Percentiles rank a stretch among this genome's conserved stretches.
phyloP scores from a whole-genome alignment of 2,329 filamentous ascomycete species.

The Phoma herbarum region DNA sequence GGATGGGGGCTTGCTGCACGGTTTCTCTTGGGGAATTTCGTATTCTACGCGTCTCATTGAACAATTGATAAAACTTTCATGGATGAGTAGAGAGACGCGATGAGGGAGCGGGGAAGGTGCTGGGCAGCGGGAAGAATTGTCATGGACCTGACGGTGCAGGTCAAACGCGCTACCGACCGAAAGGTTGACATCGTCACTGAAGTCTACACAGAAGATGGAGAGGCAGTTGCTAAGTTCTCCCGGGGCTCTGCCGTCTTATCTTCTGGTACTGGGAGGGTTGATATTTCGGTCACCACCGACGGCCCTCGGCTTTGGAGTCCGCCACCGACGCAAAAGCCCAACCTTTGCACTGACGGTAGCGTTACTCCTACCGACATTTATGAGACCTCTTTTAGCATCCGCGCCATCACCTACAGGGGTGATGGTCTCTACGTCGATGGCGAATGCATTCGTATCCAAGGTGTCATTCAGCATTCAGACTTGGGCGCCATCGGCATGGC shows the following conservation, averaged over 20 bases:
- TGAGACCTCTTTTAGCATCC: not conserved
- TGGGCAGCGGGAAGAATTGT: too few species aligned
- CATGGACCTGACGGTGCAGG: not conserved
- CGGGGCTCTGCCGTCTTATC: not conserved
- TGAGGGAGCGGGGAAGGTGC: too few species aligned
- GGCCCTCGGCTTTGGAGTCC: not conserved
- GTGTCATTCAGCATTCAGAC: slow-evolving; percentile 62
- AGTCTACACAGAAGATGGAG: not conserved
- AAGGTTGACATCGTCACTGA: not conserved
- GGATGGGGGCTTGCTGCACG: too few species aligned
- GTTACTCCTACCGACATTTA: not conserved
- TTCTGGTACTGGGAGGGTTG: not conserved
- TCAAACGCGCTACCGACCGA: not conserved
- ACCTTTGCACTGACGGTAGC: not conserved
- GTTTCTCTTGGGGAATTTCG: too few species aligned
- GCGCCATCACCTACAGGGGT: slow-evolving; percentile 11
- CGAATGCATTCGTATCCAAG: slow-evolving; percentile 56
- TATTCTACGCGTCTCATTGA: too few species aligned
- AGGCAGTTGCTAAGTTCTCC: not conserved
- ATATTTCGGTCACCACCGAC: not conserved
- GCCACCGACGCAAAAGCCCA: not conserved
- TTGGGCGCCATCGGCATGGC: slow-evolving; percentile 61
- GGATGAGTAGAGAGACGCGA: too few species aligned
- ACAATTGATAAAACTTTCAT: too few species aligned
- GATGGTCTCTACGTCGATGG: slow-evolving; percentile 61